Conservation (phyloP, 2,329 filamentous ascomycete genomes). For the Cadophora malorum region DNA sequence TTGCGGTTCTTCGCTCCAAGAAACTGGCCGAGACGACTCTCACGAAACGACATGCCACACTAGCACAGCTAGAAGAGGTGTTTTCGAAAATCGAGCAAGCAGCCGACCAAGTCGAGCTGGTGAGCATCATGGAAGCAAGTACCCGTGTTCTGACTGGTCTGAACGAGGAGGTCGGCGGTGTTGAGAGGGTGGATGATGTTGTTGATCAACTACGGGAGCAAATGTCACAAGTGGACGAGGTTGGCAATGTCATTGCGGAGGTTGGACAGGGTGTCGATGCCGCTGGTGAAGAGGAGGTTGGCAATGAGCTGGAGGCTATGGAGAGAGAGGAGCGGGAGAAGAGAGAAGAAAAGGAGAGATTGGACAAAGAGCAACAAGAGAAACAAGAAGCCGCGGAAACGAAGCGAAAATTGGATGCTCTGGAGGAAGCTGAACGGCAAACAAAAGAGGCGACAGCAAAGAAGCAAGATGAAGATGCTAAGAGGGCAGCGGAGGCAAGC, state of each 20-base stretch:
- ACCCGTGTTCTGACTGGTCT: conserved; percentile 74
- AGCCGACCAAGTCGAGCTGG: conserved; percentile 80
- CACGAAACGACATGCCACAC: conserved; percentile 71
- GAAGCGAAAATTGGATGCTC: conserved; percentile 39
- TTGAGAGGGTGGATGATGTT: conserved; percentile 75
- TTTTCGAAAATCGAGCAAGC: conserved; percentile 86
- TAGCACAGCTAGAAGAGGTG: conserved; percentile 83
- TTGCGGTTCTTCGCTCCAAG: conserved; percentile 81
- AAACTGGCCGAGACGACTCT: conserved; percentile 81
- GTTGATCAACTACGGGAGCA: conserved; percentile 79
- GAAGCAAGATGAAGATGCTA: conserved; percentile 26
- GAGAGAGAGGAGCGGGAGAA: conserved; percentile 57
- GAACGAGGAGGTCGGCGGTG: conserved; percentile 79
- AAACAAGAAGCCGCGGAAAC: conserved; percentile 42
- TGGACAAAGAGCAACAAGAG: conserved; percentile 40
- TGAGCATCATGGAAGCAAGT: conserved; percentile 82
- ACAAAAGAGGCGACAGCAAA: conserved; percentile 32
- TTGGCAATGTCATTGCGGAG: conserved; percentile 78
- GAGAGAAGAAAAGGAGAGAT: conserved; percentile 47
- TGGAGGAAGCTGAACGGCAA: conserved; percentile 38
- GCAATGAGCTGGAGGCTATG: conserved; percentile 84
- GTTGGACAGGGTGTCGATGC: conserved; percentile 50
- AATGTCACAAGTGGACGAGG: conserved; percentile 83
- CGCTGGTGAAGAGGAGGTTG: conserved; percentile 78
- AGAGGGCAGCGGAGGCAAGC: conserved; percentile 17